Evolutionary conservation across 1,139 yeast species (phyloP).

Genomic region (Lodderomyces parapsilosis): DNA sequence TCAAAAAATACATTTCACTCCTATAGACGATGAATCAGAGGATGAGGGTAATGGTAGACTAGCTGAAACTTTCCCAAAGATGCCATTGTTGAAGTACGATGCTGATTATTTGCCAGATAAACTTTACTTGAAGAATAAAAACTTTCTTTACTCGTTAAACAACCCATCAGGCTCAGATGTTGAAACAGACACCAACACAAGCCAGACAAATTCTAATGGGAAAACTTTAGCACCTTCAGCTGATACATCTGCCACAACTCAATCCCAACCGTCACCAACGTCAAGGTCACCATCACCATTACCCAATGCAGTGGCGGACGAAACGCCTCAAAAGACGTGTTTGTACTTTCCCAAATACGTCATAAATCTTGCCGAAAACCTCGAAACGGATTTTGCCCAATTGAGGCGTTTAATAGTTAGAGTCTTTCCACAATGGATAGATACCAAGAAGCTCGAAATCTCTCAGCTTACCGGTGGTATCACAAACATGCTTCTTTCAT

Average conservation of each 20-base stretch:
- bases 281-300: conserved; percentile 17
- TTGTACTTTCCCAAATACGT: conserved; percentile 39
- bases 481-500: conserved; percentile 68
- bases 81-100: conserved; percentile 12
- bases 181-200: conserved; percentile 26
- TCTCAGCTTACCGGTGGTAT: conserved; percentile 70
- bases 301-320: conserved; percentile 15
- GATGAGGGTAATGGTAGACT: not conserved
- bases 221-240: not conserved
- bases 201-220: not conserved
- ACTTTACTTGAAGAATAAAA: conserved; percentile 34
- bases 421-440: conserved; percentile 38
- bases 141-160: conserved; percentile 41
- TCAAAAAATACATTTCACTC: conserved; percentile 40
- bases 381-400: conserved; percentile 30
- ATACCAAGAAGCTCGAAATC: conserved; percentile 24
- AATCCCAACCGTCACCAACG: not conserved
- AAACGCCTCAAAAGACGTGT: conserved; percentile 25
- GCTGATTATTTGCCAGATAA: conserved; percentile 19
- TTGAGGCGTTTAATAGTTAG: conserved; percentile 32
- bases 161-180: conserved; percentile 44
- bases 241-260: not conserved
- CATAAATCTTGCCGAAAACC: conserved; percentile 33
- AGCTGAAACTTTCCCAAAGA: conserved; percentile 1
- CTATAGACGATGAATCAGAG: conserved; percentile 18